Evolutionary conservation across 1,139 yeast genomes (phyloP).

Genomic region (Saccharomyces pastorianus): DNA sequence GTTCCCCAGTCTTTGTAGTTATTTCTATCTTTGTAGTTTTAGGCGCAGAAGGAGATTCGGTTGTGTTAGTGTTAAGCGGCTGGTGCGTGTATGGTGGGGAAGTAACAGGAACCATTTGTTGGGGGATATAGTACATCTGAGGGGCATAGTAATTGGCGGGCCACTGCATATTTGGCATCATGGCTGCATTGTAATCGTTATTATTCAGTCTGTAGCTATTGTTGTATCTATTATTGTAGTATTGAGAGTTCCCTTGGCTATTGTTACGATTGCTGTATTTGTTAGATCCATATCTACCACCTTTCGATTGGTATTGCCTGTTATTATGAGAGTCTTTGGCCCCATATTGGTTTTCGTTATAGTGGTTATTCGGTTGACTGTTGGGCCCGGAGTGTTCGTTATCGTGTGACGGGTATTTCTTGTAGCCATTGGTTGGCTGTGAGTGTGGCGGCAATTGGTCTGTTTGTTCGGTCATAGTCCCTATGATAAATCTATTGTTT

Average conservation of each 20-base stretch:
- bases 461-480: background rate
- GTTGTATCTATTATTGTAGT: constrained; percentile 1
- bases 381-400: background rate
- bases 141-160: constrained; percentile 17
- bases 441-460: background rate
- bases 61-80: constrained; percentile 3
- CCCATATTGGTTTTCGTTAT: constrained; percentile 3
- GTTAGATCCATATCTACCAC: background rate
- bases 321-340: constrained; percentile 5
- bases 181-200: constrained; percentile 3
- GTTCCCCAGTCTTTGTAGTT: constrained; percentile 30
- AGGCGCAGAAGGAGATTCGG: constrained; percentile 10
- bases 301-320: constrained; percentile 3
- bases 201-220: constrained; percentile 4
- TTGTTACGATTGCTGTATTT: background rate
- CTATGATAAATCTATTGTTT: background rate
- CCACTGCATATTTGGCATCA: constrained; percentile 15
- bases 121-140: constrained; percentile 23
- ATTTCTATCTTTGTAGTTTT: constrained; percentile 27
- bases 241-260: background rate
- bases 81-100: constrained; percentile 7
- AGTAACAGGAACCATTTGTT: constrained; percentile 13
- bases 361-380: constrained; percentile 1
- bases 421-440: background rate
- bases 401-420: background rate